Evolutionary conservation across 257 asterid genomes (phyloP), one percentile per base, ranked within the genome.

Genomic region (Nicotiana attenuata): DNA sequence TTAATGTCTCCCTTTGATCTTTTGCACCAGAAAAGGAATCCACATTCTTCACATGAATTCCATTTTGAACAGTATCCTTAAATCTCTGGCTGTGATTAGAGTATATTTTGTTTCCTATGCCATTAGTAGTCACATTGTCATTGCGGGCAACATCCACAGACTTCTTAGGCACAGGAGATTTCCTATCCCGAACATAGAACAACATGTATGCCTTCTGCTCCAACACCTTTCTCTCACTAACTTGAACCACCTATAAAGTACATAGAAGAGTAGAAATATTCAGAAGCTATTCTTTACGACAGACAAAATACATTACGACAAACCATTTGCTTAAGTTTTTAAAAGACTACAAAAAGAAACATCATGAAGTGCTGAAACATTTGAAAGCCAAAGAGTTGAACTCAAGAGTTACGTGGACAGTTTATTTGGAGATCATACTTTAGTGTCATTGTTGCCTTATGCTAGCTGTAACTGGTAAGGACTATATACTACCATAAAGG

Each of bases 201-300:
- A 96, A 85, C 97, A 96, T 96, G 83, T 96, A 96, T 38, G 99
- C 99, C 89, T 96, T 93, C 88, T 96, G 99, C 81, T 89, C 93
- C 85, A 96, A 89, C 85, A 94, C 99, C 84, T 83, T 89, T 84
- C 81, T 90, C 89, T 96, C 97, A 80, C 68, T 90, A 45, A 96
- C 98, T 91, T 94, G 98, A 88, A 82, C 68, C 60, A 96, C 99
- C 99, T 96, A 89, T 83, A 65, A 65, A 82, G 85, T 60, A 80
- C 73, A 20, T 28, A 17, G 9, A 35, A 75, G 9, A 16, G 45
- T 73, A 73, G 60, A 8, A 50, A 26, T 26, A 52, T 26, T 75
- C 80, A 50, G 45, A 75, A 75, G 64, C 41, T 26, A 75, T 9
- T 75, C 78, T 7, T 28, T 20, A 22, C 22, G 5, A 45, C 60